A percentile compares a stretch with the other conserved stretches of the same genome.
These are phyloP conservation scores for Medicago ruthenica DNA, from an alignment of 306 rosid species.

Conservation along the genomic window DNA sequence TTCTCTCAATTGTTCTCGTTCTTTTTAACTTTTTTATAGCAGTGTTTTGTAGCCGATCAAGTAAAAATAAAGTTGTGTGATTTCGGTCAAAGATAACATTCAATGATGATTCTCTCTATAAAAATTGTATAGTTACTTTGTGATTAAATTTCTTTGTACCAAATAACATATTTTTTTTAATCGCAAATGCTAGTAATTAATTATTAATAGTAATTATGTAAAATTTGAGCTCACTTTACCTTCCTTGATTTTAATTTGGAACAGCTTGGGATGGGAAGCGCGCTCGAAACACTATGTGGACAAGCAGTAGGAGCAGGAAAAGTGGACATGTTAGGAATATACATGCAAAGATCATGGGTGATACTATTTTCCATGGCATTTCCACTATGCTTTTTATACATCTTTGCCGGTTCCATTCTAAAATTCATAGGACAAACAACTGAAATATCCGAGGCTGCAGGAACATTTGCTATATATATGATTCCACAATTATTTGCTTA, in stretches of 20 bases:
- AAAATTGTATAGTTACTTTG: not conserved
- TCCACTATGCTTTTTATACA: conserved; percentile 49
- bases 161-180: too few species aligned
- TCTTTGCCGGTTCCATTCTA: conserved; percentile 61
- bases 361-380: conserved; percentile 56
- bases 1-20: too few species aligned
- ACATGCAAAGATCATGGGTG: conserved; percentile 91
- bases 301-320: conserved; percentile 89
- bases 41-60: not conserved
- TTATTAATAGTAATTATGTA: not conserved
- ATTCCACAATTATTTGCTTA: conserved; percentile 88
- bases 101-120: not conserved
- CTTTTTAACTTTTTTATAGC: too few species aligned
- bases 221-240: not conserved
- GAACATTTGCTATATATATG: conserved; percentile 74
- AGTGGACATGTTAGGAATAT: conserved; percentile 76
- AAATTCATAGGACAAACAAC: conserved; percentile 63
- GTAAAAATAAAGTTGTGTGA: too few species aligned
- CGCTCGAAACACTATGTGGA: conserved; percentile 85
- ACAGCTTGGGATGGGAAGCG: conserved; percentile 93
- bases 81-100: not conserved
- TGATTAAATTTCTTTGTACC: too few species aligned
- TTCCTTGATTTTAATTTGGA: not conserved
- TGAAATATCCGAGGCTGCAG: conserved; percentile 69
- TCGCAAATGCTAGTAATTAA: not conserved